These are phyloP conservation scores for Dactylellina parvicollis DNA, from an alignment of 2,329 filamentous ascomycete species.

Conservation along the genomic window DNA sequence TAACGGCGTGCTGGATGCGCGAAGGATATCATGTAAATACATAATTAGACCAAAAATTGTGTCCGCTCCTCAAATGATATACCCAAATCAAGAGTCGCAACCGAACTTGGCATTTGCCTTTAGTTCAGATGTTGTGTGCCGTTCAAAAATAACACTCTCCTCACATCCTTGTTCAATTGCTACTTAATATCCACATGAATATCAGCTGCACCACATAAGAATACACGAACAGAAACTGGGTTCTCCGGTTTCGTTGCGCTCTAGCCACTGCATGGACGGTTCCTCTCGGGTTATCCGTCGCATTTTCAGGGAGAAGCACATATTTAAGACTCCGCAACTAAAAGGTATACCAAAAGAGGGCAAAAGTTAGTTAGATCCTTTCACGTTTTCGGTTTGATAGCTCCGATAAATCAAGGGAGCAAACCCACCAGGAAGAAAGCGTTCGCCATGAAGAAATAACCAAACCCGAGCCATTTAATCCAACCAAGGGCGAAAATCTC, in stretches of 20 bases:
- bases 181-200: constrained; percentile 86
- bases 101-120: neutral
- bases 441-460: constrained; percentile 92
- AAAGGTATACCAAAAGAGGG: constrained; percentile 10
- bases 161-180: constrained; percentile 58
- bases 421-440: constrained; percentile 86
- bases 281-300: constrained; percentile 71
- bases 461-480: constrained; percentile 86
- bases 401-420: neutral
- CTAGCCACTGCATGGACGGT: constrained; percentile 77
- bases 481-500: constrained; percentile 70
- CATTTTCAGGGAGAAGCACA: constrained; percentile 86
- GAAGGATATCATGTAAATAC: constrained; percentile 37
- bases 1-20: constrained; percentile 8
- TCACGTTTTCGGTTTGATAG: constrained; percentile 44
- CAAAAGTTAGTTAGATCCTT: no score
- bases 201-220: constrained; percentile 92
- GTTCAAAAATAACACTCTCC: neutral
- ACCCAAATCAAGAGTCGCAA: neutral
- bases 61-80: neutral
- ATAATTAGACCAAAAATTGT: neutral
- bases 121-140: neutral
- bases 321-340: constrained; percentile 95
- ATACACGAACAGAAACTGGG: constrained; percentile 92
- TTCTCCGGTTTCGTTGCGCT: constrained; percentile 84